Percentiles rank a stretch among this genome's conserved stretches.
Conservation (phyloP, 2,329 filamentous ascomycete species). For the Alternaria hordeiaustralica region DNA sequence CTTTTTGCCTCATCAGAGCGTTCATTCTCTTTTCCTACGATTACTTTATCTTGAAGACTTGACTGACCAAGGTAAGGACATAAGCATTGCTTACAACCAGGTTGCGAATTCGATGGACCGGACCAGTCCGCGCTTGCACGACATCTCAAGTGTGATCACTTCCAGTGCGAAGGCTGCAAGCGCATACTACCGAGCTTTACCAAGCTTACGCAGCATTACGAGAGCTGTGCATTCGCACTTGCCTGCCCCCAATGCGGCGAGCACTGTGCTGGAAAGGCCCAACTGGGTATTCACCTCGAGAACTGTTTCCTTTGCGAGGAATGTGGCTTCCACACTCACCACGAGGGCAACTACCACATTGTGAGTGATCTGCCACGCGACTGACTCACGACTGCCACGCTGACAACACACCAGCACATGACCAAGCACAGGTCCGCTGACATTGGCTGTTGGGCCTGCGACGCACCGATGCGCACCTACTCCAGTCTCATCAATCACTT, state of each 20-base stretch:
- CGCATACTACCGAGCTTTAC: slow-evolving; percentile 35
- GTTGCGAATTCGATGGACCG: slow-evolving; percentile 40
- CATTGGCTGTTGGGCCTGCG: slow-evolving; percentile 38
- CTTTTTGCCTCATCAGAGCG: background rate
- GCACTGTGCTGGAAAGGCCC: slow-evolving; percentile 24
- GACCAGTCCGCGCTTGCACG: slow-evolving; percentile 21
- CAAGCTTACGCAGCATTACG: slow-evolving; percentile 35
- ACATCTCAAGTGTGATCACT: slow-evolving; percentile 40
- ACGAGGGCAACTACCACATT: slow-evolving; percentile 28
- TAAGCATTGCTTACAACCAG: slow-evolving; percentile 41
- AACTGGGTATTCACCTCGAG: slow-evolving; percentile 27
- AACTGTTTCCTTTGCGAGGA: slow-evolving; percentile 32
- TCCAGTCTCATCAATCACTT: slow-evolving; percentile 41
- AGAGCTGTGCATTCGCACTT: slow-evolving; percentile 26
- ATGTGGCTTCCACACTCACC: slow-evolving; percentile 27
- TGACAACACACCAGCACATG: slow-evolving; percentile 33
- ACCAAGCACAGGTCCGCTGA: slow-evolving; percentile 29
- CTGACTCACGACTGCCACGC: background rate
- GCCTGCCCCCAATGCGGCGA: slow-evolving; percentile 27
- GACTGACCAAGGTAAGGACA: slow-evolving; percentile 21
- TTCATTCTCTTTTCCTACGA: background rate
- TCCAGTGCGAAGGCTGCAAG: slow-evolving; percentile 40
- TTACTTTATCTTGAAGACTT: background rate
- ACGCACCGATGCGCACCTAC: slow-evolving; percentile 28
- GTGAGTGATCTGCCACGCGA: slow-evolving; percentile 20